Evolutionary conservation across 768 basidiomycete genomes (phyloP), one percentile per base, ranked within the genome.

Genomic region (Russula sp.): DNA sequence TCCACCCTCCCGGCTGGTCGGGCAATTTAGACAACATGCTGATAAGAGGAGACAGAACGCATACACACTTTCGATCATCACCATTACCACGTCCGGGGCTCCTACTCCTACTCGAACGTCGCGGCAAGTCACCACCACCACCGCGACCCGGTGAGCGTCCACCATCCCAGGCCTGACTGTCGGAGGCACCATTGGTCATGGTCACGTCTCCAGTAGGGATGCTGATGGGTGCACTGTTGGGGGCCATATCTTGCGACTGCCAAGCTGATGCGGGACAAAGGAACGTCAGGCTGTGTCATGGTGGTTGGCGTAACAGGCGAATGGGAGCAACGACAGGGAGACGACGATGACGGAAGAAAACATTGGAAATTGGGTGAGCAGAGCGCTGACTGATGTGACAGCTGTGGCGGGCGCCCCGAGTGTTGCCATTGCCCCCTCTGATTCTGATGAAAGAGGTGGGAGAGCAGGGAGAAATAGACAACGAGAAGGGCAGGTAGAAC

Each of bases 231-330:
- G 71, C 74, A 47, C 73, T 75, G 69, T 72, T 78, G 9, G 84
- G 76, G 58, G 88, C 88, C 65, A 88, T 88, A 66, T 90, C 88
- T 83, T 87, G 86, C 39, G 85, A 82, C 76, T 88, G 87, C 88
- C 88, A 90, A 70, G 88, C 88, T 89, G 83, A 72, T 73, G 66
- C 73, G 69, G 66, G 70, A 70, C 70, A 72, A 74, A 73, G 70
- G 75, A 70, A 72, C 54, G 72, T 79, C 73, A 82, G 79, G 70
- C 75, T 72, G 69, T 70, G 75, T 70, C 55, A 70, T 66, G 68
- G 65, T 48, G 66, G 66, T 29, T 38, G 64, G 53, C 47, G 63
- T 35, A 52, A 61, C 49, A 66, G 64, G 64, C 45, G 65, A 65
- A 65, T 55, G 56, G 65, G 64, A 63, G 56, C 45, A 57, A 64